These are phyloP conservation scores for Hygrophoropsis aurantiaca DNA, from an alignment of 768 basidiomycete genomes.

Conservation along the genomic window DNA sequence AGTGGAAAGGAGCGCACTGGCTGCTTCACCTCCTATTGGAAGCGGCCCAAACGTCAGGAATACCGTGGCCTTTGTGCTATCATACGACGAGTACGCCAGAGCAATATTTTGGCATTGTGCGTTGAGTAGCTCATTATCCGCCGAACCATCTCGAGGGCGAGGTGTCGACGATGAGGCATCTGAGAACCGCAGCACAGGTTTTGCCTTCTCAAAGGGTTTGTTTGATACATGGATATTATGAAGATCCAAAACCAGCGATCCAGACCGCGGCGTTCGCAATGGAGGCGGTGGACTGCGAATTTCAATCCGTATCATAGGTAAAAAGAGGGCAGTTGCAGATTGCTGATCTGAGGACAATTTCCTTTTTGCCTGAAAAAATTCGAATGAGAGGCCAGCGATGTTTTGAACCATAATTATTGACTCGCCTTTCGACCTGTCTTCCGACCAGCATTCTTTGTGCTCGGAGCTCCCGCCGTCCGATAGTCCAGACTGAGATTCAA, in stretches of 20 bases:
- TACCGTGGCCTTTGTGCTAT: constrained; percentile 38
- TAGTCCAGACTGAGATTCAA: constrained; percentile 55
- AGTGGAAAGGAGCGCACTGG: constrained; percentile 22
- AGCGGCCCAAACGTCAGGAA: constrained; percentile 55
- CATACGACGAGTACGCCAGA: constrained; percentile 45
- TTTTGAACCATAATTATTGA: neutral
- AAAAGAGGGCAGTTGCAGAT: neutral
- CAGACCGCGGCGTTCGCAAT: constrained; percentile 53
- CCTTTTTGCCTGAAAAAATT: neutral
- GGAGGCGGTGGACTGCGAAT: constrained; percentile 64
- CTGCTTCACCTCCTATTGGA: constrained; percentile 15
- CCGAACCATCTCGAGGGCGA: constrained; percentile 3
- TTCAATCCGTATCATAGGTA: constrained; percentile 53
- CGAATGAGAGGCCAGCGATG: constrained; percentile 1
- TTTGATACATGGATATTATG: constrained; percentile 47
- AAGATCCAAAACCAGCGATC: constrained; percentile 64
- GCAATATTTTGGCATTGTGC: constrained; percentile 46
- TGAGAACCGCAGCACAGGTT: constrained; percentile 27
- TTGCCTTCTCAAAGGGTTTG: constrained; percentile 15
- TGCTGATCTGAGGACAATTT: neutral
- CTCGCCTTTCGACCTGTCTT: constrained; percentile 16
- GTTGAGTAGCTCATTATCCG: constrained; percentile 29
- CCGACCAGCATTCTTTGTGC: constrained; percentile 1
- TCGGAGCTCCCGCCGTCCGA: constrained; percentile 14
- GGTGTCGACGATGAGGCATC: constrained; percentile 10